Evolutionary conservation across 352 stramenopile species (phyloP).

Genomic region (Phytophthora pistaciae): DNA sequence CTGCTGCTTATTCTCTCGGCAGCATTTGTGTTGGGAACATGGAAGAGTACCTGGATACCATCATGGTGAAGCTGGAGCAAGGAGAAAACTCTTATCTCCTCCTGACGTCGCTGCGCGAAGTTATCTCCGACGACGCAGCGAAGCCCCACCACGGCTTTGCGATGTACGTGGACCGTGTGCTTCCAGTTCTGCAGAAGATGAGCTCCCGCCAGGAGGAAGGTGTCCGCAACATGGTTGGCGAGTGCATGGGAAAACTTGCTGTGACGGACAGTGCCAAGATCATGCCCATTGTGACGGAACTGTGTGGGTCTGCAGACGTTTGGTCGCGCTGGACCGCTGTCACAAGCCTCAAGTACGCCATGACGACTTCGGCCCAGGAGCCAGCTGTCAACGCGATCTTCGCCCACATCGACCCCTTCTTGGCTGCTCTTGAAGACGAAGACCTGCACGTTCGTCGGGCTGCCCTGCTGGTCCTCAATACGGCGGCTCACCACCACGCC

Average conservation of each 20-base stretch:
- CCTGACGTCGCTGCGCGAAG: slow-evolving; percentile 96
- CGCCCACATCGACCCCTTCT: slow-evolving; percentile 88
- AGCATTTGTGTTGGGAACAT: slow-evolving; percentile 96
- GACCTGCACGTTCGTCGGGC: slow-evolving; percentile 96
- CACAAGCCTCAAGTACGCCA: slow-evolving; percentile 93
- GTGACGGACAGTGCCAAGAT: slow-evolving; percentile 91
- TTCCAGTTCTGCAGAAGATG: slow-evolving; percentile 95
- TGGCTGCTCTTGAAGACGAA: slow-evolving; percentile 94
- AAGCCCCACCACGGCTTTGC: slow-evolving; percentile 81
- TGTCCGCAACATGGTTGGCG: slow-evolving; percentile 97
- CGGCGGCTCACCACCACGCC: slow-evolving; percentile 95
- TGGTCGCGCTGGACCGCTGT: slow-evolving; percentile 92
- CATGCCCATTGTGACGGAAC: slow-evolving; percentile 90
- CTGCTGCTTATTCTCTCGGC: slow-evolving; percentile 96
- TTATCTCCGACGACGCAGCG: slow-evolving; percentile 90
- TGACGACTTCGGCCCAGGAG: slow-evolving; percentile 52
- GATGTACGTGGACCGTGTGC: slow-evolving; percentile 86
- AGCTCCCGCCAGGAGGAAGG: slow-evolving; percentile 95
- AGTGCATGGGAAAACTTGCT: slow-evolving; percentile 96
- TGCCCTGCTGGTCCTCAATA: slow-evolving; percentile 96
- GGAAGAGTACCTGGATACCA: slow-evolving; percentile 88
- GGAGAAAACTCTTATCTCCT: slow-evolving; percentile 96
- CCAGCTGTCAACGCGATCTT: slow-evolving; percentile 59
- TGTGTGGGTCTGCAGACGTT: slow-evolving; percentile 68
- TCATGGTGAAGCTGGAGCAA: slow-evolving; percentile 94